These are phyloP conservation scores for Exophiala aquamarina DNA, from an alignment of 2,329 filamentous ascomycete genomes.

Conservation along the genomic window DNA sequence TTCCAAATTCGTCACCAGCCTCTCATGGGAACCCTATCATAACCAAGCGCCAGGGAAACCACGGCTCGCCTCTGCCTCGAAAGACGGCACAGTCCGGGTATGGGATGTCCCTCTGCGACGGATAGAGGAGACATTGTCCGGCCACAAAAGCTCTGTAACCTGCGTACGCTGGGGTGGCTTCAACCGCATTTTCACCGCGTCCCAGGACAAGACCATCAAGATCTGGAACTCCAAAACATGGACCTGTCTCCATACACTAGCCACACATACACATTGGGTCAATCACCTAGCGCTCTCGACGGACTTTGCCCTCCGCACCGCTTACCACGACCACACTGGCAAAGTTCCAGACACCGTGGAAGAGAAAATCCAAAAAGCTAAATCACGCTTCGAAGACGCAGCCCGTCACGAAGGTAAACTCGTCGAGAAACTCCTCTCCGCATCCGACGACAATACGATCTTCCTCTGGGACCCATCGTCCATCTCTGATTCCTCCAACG, in stretches of 20 bases:
- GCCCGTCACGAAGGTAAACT: slow-evolving; percentile 73
- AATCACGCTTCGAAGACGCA: slow-evolving; percentile 80
- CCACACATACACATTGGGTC: slow-evolving; percentile 87
- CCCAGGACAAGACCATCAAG: slow-evolving; percentile 89
- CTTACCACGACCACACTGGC: slow-evolving; percentile 79
- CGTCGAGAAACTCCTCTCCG: slow-evolving; percentile 82
- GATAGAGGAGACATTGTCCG: slow-evolving; percentile 79
- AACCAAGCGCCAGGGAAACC: slow-evolving; percentile 71
- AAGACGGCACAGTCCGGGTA: slow-evolving; percentile 83
- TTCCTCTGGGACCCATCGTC: slow-evolving; percentile 83
- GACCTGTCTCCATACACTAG: slow-evolving; percentile 75
- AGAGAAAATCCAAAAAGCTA: slow-evolving; percentile 72
- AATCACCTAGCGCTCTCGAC: slow-evolving; percentile 94
- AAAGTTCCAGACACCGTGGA: slow-evolving; percentile 67
- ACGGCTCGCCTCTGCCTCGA: slow-evolving; percentile 80
- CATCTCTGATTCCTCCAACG: slow-evolving; percentile 30
- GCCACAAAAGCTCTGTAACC: slow-evolving; percentile 84
- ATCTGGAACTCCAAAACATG: slow-evolving; percentile 83
- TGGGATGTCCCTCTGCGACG: slow-evolving; percentile 79
- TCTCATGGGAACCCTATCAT: slow-evolving; percentile 94
- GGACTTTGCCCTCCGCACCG: slow-evolving; percentile 83
- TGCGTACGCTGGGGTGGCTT: slow-evolving; percentile 96
- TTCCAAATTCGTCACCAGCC: slow-evolving; percentile 80
- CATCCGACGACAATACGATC: slow-evolving; percentile 94
- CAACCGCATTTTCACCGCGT: slow-evolving; percentile 77